Base-by-base conservation (phyloP, 441 rosid genomes). In the Gossypium laxum region DNA sequence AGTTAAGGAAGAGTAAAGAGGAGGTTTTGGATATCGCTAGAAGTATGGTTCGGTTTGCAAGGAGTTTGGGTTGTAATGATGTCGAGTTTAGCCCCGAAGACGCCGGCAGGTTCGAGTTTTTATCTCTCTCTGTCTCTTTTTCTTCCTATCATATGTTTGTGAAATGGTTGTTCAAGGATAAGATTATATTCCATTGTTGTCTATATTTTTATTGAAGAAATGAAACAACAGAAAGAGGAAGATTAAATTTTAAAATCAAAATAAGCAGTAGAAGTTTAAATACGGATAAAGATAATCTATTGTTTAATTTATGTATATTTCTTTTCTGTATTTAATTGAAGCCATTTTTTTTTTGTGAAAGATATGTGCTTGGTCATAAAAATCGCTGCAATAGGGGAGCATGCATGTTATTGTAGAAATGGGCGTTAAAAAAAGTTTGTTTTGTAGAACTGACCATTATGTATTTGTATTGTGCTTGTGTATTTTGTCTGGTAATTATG, bases 11-110 rank as follows among this genome's bases (percentile, higher is more conserved):
- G 86, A 93, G 77, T 30, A 89, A 85, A 74, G 78, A 82, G 41
- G 88, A 93, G 72, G 96, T 91, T 4, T 56, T 89, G 57, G 92
- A 91, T 66, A 85, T 87, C 30, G 96, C 98, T 0, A 72, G 87
- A 63, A 82, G 70, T 47, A 88, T 88, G 92, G 96, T 91, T 59
- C 70, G 52, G 1, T 91, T 76, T 12, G 92, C 92, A 0, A 73
- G 91, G 75, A 88, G 94, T 74, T 84, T 93, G 79, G 94, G 97
- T 0, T 93, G 94, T 52, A 74, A 88, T 11, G 97, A 93, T 74
- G 87, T 93, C 7, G 92, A 93, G 77, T 91, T 93, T 72, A 89
- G 98, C 80, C 96, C 94, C 0, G 98, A 93, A 77, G 98, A 93
- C 72, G 97, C 96, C 3, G 96, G 92, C 79, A 87, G 98, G 98